Conservation (phyloP, 2,329 filamentous ascomycete genomes). For the Hypoxylon sp. region DNA sequence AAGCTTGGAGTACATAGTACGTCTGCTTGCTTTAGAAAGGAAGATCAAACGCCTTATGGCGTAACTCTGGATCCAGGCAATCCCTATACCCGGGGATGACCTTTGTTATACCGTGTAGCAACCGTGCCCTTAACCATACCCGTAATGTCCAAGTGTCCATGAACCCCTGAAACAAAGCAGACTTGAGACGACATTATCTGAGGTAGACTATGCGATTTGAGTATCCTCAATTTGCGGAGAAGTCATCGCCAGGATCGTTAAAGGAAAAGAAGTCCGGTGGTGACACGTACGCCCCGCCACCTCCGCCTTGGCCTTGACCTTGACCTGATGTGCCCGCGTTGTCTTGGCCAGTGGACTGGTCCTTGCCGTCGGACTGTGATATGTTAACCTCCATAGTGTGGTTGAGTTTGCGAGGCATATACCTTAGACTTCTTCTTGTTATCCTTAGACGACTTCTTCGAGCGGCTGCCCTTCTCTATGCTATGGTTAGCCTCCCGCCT, state of each 20-base stretch:
- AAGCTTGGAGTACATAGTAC: background rate
- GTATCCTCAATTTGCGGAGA: conserved; percentile 23
- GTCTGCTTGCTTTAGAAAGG: background rate
- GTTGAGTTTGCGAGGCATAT: background rate
- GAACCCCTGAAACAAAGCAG: background rate
- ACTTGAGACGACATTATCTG: background rate
- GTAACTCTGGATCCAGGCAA: background rate
- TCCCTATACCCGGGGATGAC: background rate
- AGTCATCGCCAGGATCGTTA: conserved; percentile 37
- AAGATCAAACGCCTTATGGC: background rate
- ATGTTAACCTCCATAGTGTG: conserved; percentile 13
- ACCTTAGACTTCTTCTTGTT: conserved; percentile 39
- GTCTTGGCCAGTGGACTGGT: conserved; percentile 17
- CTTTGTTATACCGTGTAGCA: background rate
- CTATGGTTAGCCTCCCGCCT: conserved; percentile 13
- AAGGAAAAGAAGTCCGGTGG: conserved; percentile 44
- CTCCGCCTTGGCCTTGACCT: conserved; percentile 19
- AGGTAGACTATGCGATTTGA: background rate
- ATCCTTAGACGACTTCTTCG: conserved; percentile 31
- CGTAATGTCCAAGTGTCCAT: background rate
- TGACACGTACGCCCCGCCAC: conserved; percentile 31
- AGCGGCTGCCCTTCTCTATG: conserved; percentile 29
- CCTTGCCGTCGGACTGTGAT: conserved; percentile 18
- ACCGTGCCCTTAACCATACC: background rate
- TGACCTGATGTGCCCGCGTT: conserved; percentile 25